Conservation (phyloP, 306 rosid genomes). For the Vigna reflexopilosa region DNA sequence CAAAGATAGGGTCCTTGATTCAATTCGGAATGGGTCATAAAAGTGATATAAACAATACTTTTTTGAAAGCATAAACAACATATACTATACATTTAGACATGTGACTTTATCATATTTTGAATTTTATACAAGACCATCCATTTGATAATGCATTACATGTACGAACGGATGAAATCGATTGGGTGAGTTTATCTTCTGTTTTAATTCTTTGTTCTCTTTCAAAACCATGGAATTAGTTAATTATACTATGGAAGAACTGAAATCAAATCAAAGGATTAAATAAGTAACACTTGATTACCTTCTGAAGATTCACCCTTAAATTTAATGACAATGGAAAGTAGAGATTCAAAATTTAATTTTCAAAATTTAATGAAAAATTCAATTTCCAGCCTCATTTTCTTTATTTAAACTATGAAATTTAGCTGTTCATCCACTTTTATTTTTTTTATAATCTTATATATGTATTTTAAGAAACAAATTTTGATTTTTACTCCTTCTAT, state of each 20-base stretch:
- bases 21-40: slow-evolving; percentile 10
- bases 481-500: no score
- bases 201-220: background rate
- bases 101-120: background rate
- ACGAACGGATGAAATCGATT: background rate
- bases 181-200: background rate
- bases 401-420: background rate
- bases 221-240: background rate
- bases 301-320: background rate
- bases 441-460: background rate
- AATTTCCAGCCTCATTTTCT: background rate
- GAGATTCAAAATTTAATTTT: no score
- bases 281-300: background rate
- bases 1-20: background rate
- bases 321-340: background rate
- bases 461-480: no score
- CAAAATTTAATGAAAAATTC: background rate
- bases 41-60: background rate
- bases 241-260: background rate
- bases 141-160: background rate
- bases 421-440: background rate
- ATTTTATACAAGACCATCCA: background rate
- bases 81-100: background rate
- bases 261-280: slow-evolving; percentile 1
- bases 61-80: no score